Conservation (phyloP, 352 stramenopile genomes). For the Globisporangium abappressorium region DNA sequence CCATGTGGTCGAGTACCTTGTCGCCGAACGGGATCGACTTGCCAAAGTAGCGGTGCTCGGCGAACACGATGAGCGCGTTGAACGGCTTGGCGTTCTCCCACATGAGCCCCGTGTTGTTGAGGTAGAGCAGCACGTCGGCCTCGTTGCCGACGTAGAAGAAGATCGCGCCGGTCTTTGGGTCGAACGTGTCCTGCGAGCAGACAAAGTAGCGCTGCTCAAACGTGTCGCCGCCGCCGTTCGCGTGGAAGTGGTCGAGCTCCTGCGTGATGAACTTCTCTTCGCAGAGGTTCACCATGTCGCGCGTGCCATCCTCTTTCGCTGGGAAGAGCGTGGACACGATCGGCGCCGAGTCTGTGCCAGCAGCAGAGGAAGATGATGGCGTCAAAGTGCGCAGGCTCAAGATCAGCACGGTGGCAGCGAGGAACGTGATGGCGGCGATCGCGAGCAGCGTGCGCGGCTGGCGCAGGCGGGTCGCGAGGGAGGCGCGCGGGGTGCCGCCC, state of each 20-base stretch:
- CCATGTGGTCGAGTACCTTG: conserved; percentile 47
- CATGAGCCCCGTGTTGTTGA: conserved; percentile 3
- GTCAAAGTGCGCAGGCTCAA: neutral
- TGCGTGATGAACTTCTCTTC: conserved; percentile 73
- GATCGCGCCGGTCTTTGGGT: conserved; percentile 8
- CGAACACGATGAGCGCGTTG: conserved; percentile 62
- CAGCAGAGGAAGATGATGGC: neutral
- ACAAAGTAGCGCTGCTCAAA: conserved; percentile 90
- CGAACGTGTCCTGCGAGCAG: conserved; percentile 27
- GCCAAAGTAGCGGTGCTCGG: conserved; percentile 78
- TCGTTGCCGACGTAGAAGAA: neutral
- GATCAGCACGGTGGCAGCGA: neutral
- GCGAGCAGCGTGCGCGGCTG: neutral
- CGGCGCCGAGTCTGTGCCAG: neutral
- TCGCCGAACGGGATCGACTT: conserved; percentile 62
- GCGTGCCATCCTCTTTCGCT: conserved; percentile 24
- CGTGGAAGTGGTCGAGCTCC: conserved; percentile 74
- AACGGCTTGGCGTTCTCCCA: neutral
- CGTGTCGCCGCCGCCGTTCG: conserved; percentile 33
- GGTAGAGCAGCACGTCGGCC: neutral
- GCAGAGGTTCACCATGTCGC: conserved; percentile 52
- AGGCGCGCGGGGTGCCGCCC: neutral
- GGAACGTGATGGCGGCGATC: neutral
- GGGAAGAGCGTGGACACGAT: neutral
- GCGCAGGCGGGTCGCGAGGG: neutral